Percentiles rank a stretch among this genome's conserved stretches.
These are phyloP conservation scores for Drechslerella coelobrocha DNA, from an alignment of 2,329 filamentous ascomycete species.

Conservation along the genomic window DNA sequence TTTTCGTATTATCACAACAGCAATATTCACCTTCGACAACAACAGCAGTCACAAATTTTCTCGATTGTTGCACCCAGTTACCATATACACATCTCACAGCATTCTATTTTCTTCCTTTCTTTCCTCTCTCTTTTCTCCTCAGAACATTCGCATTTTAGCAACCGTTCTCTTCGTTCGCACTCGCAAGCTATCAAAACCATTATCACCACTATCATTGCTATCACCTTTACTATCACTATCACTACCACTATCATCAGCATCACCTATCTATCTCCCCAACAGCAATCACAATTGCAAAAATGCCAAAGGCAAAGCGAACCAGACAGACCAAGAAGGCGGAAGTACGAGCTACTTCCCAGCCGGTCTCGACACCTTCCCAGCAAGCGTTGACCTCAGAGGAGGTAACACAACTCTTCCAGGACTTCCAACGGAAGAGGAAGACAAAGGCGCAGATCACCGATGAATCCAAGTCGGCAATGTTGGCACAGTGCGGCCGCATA, in stretches of 20 bases:
- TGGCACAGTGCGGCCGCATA: background rate
- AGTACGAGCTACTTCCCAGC: no score
- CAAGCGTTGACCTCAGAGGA: background rate
- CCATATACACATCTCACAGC: background rate
- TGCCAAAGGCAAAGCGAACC: background rate
- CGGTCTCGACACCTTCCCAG: no score
- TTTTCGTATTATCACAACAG: no score
- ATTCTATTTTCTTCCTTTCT: background rate
- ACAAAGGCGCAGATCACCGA: conserved; percentile 5
- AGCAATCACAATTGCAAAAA: background rate
- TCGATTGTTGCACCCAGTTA: background rate
- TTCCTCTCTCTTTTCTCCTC: background rate
- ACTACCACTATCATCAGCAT: background rate
- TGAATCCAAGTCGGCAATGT: conserved; percentile 2
- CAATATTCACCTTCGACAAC: no score
- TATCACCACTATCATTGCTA: background rate
- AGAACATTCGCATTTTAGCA: background rate
- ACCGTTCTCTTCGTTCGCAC: background rate
- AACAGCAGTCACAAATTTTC: background rate
- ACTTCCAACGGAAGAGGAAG: background rate
- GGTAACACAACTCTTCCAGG: background rate
- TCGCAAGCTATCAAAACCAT: background rate
- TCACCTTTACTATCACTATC: background rate
- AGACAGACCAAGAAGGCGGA: background rate
- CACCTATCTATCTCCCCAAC: background rate